Evolutionary conservation across 2,329 filamentous ascomycete genomes (phyloP), one percentile per base, ranked within the genome.

Genomic region (Falciphora oryzae): DNA sequence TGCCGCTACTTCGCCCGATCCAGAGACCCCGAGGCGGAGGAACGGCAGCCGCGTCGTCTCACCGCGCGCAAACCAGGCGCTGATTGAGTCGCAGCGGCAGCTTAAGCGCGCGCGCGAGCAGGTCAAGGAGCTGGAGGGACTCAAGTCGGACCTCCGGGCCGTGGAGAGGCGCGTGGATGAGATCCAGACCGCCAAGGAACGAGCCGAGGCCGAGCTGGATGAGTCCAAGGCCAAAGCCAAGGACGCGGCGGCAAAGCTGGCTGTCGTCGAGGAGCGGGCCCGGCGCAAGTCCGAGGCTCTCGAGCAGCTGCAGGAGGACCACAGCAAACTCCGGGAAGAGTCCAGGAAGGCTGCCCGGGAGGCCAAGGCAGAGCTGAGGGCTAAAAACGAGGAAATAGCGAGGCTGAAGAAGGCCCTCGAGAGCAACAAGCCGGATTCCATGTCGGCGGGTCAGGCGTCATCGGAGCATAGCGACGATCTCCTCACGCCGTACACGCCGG

Each of bases 361-460:
- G 66, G 83, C 83, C 4, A 80, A 82, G 68, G 78, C 81, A 22
- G 82, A 87, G 2, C 68, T 88, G 59, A 79, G 83, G 63, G 81
- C 81, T 67, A 84, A 85, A 64, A 84, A 87, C 65, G 77, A 79
- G 56, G 85, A 85, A 72, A 85, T 87, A 66, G 75, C 79, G 11
- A 79, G 83, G 58, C 78, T 88, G 10, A 84, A 83, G 72, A 82
- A 80, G 68, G 81, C 38, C 6, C 62, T 63, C 22, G 62, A 63
- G 27, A 63, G 50, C 32, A 59, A 53, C 31, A 53, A 35, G 11
- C 22, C 58, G 14, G 58, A 16, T 22, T 7, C 29, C 28, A 32
- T 35, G 4, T 18, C 32, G 4, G 62, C 25, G 11, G 53, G 22
- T 22, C 62, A 63, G 53, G 25, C 27, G 38, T 5, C 62, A 22